Conservation (phyloP, 768 basidiomycete species). For the Daedalea quercina region DNA sequence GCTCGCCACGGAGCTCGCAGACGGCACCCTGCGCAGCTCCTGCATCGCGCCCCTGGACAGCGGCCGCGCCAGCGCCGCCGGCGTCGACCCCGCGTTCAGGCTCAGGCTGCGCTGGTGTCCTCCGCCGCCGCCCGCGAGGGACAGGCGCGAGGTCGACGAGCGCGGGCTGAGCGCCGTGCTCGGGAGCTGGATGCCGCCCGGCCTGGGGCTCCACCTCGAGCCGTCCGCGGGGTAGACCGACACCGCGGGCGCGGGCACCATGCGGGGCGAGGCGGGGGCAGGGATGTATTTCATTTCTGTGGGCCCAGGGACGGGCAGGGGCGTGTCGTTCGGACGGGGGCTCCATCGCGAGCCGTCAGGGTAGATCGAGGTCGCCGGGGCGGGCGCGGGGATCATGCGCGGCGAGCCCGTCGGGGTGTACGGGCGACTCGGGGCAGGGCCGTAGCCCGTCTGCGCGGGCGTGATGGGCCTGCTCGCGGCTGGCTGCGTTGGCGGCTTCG, state of each 20-base stretch:
- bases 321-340: background rate
- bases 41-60: conserved; percentile 11
- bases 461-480: background rate
- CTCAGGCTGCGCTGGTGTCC: conserved; percentile 21
- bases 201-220: background rate
- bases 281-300: background rate
- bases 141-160: conserved; percentile 16
- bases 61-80: conserved; percentile 13
- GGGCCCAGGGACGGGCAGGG: background rate
- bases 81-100: conserved; percentile 23
- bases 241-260: background rate
- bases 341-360: background rate
- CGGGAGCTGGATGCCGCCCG: background rate
- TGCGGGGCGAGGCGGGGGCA: background rate
- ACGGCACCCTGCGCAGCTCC: conserved; percentile 15
- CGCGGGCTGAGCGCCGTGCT: conserved; percentile 4
- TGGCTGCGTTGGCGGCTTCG: background rate
- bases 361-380: background rate
- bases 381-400: background rate
- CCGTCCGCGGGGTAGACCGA: background rate
- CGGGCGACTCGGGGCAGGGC: background rate
- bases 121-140: conserved; percentile 4
- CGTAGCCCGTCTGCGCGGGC: background rate
- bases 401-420: background rate
- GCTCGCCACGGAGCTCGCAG: conserved; percentile 16